phyloP scores from a whole-genome alignment of 805 yeast genomes.

The Geotrichum ghanense region DNA sequence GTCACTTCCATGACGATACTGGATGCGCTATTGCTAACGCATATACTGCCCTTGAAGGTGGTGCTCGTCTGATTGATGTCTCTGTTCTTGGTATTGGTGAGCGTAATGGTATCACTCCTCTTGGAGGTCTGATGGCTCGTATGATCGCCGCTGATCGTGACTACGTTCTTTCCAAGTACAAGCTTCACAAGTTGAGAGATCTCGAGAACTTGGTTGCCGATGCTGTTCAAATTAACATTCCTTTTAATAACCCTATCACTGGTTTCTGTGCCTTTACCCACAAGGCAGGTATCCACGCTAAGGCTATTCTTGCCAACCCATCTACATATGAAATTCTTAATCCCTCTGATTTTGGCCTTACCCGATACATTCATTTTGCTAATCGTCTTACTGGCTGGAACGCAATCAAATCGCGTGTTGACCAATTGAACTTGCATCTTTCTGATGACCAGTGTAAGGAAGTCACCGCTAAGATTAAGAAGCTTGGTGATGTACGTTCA shows the following conservation, averaged over 20 bases:
- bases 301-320: slow-evolving; percentile 96
- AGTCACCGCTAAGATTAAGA: slow-evolving; percentile 85
- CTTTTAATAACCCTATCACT: slow-evolving; percentile 96
- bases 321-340: slow-evolving; percentile 95
- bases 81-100: slow-evolving; percentile 97
- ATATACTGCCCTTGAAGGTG: slow-evolving; percentile 95
- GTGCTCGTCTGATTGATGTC: slow-evolving; percentile 89
- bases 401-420: slow-evolving; percentile 96
- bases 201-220: slow-evolving; percentile 93
- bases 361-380: slow-evolving; percentile 95
- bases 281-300: slow-evolving; percentile 98
- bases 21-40: slow-evolving; percentile 99
- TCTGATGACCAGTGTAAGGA: slow-evolving; percentile 92
- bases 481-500: slow-evolving; percentile 90
- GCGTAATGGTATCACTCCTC: slow-evolving; percentile 95
- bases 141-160: slow-evolving; percentile 98
- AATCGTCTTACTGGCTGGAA: slow-evolving; percentile 98
- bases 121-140: slow-evolving; percentile 97
- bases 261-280: slow-evolving; percentile 99
- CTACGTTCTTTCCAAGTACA: slow-evolving; percentile 87
- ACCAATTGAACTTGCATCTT: slow-evolving; percentile 81
- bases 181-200: slow-evolving; percentile 90
- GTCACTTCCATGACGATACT: slow-evolving; percentile 98
- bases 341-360: slow-evolving; percentile 91
- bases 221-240: slow-evolving; percentile 92